Evolutionary conservation across 2,329 filamentous ascomycete species (phyloP), one percentile per base, ranked within the genome.

Genomic region (Fusarium foetens): DNA sequence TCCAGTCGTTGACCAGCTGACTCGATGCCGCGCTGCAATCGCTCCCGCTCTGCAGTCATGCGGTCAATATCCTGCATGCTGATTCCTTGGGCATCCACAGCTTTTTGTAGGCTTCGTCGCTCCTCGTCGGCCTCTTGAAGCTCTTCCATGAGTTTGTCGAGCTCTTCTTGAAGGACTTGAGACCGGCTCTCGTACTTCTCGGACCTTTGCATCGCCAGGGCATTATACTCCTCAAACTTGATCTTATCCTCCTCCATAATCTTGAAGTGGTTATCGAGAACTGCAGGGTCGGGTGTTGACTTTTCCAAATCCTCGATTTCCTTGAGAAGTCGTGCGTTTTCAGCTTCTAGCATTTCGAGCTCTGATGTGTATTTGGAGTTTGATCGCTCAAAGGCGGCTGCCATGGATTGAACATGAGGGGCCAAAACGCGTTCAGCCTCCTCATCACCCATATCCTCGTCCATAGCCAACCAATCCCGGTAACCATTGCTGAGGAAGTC

Each of bases 41-140:
- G 91, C 78, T 99, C 96, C 58, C 95, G 91, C 81, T 99, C 96
- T 39, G 93, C 92, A 75, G 94, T 97, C 95, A 99, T 98, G 81
- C 96, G 94, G 87, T 99, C 96, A 79, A 99, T 98, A 87, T 99
- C 96, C 83, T 96, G 93, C 83, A 98, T 97, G 77, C 94, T 97
- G 80, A 99, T 95, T 5, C 96, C 96, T 79, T 97, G 94, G 75
- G 92, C 91, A 81, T 98, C 96, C 33, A 99, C 94, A 35, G 93
- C 91, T 66, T 92, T 91, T 80, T 98, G 95, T 14, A 99, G 87
- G 35, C 88, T 87, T 45, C 90, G 85, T 69, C 94, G 90, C 80
- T 99, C 96, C 21, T 93, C 91, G 72, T 98, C 95, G 1, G 92
- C 93, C 76, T 94, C 92, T 65, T 89, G 87, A 38, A 97, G 84